These are phyloP conservation scores for Viridothelium virens DNA, from an alignment of 495 filamentous ascomycete species.

Conservation along the genomic window DNA sequence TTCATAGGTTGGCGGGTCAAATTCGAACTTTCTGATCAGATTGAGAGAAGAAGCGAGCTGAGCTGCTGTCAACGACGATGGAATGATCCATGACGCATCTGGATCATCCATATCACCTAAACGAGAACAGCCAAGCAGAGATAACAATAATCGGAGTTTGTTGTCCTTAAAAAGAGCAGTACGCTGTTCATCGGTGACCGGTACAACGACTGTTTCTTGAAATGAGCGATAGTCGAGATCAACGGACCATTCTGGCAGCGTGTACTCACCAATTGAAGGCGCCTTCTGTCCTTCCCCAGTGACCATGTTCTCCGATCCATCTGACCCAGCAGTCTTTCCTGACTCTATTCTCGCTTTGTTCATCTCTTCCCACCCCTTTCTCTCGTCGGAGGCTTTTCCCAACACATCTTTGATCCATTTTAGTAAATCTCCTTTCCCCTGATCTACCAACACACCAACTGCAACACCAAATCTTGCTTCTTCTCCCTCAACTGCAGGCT, in stretches of 20 bases:
- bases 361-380: conserved; percentile 70
- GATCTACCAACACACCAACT: conserved; percentile 68
- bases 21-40: conserved; percentile 62
- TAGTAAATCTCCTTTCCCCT: conserved; percentile 63
- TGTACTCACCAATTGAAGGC: conserved; percentile 42
- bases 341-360: conserved; percentile 46
- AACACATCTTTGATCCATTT: conserved; percentile 74
- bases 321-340: conserved; percentile 25
- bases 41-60: conserved; percentile 54
- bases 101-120: conserved; percentile 61
- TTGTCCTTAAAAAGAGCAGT: conserved; percentile 79
- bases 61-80: conserved; percentile 53
- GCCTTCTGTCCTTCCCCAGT: conserved; percentile 27
- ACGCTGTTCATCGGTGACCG: conserved; percentile 59
- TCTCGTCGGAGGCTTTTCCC: conserved; percentile 58
- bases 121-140: conserved; percentile 60
- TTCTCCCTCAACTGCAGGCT: conserved; percentile 53
- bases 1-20: conserved; percentile 62
- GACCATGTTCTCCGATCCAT: conserved; percentile 37
- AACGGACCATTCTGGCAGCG: background rate
- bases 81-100: conserved; percentile 73
- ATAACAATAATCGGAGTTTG: conserved; percentile 83
- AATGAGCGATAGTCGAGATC: background rate
- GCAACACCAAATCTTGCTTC: conserved; percentile 64
- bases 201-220: conserved; percentile 44